Evolutionary conservation across 108 stramenopile genomes (phyloP), one percentile per base, ranked within the genome.

Genomic region (Schizochytrium sp.): DNA sequence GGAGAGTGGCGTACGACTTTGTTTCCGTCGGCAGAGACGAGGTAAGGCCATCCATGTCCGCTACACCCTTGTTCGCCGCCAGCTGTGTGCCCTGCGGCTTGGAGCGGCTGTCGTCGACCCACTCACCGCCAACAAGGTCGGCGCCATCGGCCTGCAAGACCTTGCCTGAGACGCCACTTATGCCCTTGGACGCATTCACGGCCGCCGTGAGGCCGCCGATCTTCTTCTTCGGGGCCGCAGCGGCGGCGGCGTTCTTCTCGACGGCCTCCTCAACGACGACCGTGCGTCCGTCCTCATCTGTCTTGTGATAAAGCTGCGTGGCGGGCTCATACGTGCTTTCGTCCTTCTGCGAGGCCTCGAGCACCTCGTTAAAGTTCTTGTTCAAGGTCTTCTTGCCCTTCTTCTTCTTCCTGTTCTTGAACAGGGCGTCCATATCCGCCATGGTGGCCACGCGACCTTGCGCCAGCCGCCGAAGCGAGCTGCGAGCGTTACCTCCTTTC

Each of bases 141-240:
- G 48, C 76, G 51, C 51, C 48, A 43, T 83, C 76, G 14, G 2
- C 18, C 63, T 57, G 55, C 55, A 57, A 57, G 8, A 57, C 55
- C 63, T 69, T 69, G 14, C 10, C 34, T 1, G 63, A 10, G 14
- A 4, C 76, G 45, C 45, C 25, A 12, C 25, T 6, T 0, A 53
- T 12, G 48, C 51, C 51, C 51, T 83, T 83, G 76, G 48, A 53
- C 10, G 45, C 51, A 12, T 83, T 47, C 48, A 83, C 76, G n/a
- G 76, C 76, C 25, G 76, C 76, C 19, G 76, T 83, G 23, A 83
- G 76, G 51, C 76, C 76, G 76, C 76, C 76, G 48, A 83, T 45
- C 51, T 53, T 83, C 48, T 53, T 47, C 25, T 21, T 28, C 14
- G 48, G 48, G 43, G 51, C 76, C 23, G 76, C 76, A 18, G 34